Base-by-base conservation (phyloP, 441 rosid genomes). In the Pelargonium myrrhifolium region DNA sequence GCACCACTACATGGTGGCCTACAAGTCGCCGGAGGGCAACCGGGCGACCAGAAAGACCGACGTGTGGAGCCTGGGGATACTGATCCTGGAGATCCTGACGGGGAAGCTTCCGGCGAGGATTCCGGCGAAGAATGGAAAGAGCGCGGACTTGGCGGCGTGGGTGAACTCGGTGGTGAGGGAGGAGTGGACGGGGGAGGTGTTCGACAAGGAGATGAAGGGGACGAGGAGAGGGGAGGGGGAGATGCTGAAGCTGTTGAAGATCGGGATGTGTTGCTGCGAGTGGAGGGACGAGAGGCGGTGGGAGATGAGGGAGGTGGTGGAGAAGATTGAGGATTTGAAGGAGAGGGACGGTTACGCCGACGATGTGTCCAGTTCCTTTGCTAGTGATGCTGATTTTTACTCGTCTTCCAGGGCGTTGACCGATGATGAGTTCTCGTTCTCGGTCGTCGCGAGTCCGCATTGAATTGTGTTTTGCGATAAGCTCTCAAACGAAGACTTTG, bases 31-130 rank as follows among this genome's bases (percentile, higher is more conserved):
- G 0, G 97, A 93, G 71, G 68, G 68, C 0, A 82, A 77, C 20
- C 63, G 87, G 9, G 77, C 78, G 0, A 82, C 90, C 0, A 80
- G 80, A 39, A 89, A 80, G 80, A 84, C 95, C 0, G 96, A 89
- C n/a, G 93, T 91, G 5, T 93, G 97, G 96, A 86, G 93, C 65
- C 85, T 91, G 0, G 99, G 97, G 15, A 87, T 91, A 10, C 82
- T 93, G 3, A 89, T 91, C 3, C 87, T 89, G 0, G 96, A 93
- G 75, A 51, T 86, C 45, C 68, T 93, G n/a, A 89, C 96, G 0
- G 96, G 99, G 14, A 87, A 83, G 79, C 83, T 86, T 65, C 96
- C 98, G 0, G 90, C 81, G 9, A 88, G 90, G 18, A 71, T 70
- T 53, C 86, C 82, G 69, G 93, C 87, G 9, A 84, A 82, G 37